phyloP scores from a whole-genome alignment of 805 yeast species.

The Ogataea ganodermae region DNA sequence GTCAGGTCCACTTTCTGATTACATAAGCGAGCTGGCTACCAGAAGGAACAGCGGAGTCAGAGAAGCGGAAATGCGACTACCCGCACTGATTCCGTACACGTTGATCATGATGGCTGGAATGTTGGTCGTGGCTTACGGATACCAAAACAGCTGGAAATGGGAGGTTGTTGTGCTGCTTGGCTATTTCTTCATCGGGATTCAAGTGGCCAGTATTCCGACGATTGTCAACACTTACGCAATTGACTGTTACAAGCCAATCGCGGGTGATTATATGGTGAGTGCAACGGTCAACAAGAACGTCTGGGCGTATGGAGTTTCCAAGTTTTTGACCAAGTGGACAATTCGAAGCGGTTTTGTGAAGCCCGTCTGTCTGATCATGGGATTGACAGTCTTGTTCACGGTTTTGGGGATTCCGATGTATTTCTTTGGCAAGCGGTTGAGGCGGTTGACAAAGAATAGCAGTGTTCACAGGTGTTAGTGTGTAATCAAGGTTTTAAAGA shows the following conservation, averaged over 20 bases:
- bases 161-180: constrained; percentile 14
- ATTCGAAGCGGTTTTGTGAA: constrained; percentile 15
- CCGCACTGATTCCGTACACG: constrained; percentile 18
- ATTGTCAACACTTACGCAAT: constrained; percentile 21
- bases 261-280: constrained; percentile 21
- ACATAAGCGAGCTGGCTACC: constrained; percentile 9
- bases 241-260: constrained; percentile 21
- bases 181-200: constrained; percentile 18
- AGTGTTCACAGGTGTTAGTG: constrained; percentile 13
- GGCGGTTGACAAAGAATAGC: constrained; percentile 24
- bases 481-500: background rate
- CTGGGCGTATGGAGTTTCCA: constrained; percentile 20
- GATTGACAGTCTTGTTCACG: constrained; percentile 10
- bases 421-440: constrained; percentile 26
- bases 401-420: constrained; percentile 19
- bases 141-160: constrained; percentile 18
- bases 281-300: constrained; percentile 20
- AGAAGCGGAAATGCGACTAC: constrained; percentile 17
- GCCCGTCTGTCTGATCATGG: constrained; percentile 16
- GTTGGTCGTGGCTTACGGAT: constrained; percentile 15
- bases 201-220: constrained; percentile 18
- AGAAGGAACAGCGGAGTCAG: constrained; percentile 13
- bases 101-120: constrained; percentile 15
- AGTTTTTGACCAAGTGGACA: constrained; percentile 17
- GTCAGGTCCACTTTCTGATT: constrained; percentile 14